A percentile compares a stretch with the other conserved stretches of the same genome.
These are phyloP conservation scores for Mycocentrospora acerina DNA, from an alignment of 2,329 filamentous ascomycete genomes.

Conservation along the genomic window DNA sequence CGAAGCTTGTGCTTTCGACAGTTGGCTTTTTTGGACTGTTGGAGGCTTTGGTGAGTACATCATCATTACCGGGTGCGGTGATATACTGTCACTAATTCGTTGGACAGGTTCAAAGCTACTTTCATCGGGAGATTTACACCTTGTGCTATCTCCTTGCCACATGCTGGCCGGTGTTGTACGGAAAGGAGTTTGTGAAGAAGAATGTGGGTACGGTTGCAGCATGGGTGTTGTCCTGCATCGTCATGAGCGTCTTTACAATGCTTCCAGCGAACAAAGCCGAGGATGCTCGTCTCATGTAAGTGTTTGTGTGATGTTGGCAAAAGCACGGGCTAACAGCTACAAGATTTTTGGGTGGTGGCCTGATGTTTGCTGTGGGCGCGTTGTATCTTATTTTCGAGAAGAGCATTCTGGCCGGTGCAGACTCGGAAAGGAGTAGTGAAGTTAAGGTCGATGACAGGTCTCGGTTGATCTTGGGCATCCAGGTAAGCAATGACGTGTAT, in stretches of 20 bases:
- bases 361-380: constrained; percentile 77
- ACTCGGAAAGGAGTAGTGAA: constrained; percentile 32
- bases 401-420: constrained; percentile 51
- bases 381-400: constrained; percentile 81
- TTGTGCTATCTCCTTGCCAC: constrained; percentile 73
- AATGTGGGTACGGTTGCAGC: constrained; percentile 65
- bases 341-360: constrained; percentile 70
- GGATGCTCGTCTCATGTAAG: constrained; percentile 71
- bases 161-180: constrained; percentile 77
- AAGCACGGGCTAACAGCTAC: constrained; percentile 5
- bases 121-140: constrained; percentile 84
- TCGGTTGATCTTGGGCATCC: constrained; percentile 64
- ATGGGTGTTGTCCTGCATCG: constrained; percentile 75
- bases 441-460: constrained; percentile 51
- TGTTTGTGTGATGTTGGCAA: background rate
- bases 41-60: constrained; percentile 62
- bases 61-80: too few species aligned
- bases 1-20: constrained; percentile 64
- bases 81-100: background rate
- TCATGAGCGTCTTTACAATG: constrained; percentile 90
- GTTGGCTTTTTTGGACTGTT: constrained; percentile 72
- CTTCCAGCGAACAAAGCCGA: constrained; percentile 86
- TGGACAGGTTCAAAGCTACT: constrained; percentile 81
- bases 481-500: constrained; percentile 49
- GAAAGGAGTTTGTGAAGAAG: constrained; percentile 67